Percentiles rank a stretch among this genome's conserved stretches.
These are phyloP conservation scores for Epichloe coenophiala DNA, from an alignment of 2,329 filamentous ascomycete genomes.

Conservation along the genomic window DNA sequence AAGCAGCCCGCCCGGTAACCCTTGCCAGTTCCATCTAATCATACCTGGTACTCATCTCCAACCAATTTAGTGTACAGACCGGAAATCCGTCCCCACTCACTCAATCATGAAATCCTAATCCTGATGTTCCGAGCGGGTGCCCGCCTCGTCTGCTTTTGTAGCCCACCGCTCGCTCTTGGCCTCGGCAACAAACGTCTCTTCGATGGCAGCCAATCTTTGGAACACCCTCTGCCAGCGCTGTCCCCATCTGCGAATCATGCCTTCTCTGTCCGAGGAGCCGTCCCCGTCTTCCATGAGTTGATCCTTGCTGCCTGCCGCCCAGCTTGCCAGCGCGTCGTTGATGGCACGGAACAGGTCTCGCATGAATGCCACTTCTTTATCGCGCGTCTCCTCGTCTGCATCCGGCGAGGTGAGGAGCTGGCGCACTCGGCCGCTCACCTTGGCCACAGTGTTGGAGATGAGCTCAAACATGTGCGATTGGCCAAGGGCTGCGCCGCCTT, in stretches of 20 bases:
- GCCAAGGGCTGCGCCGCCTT: slow-evolving; percentile 59
- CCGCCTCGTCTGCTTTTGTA: neutral
- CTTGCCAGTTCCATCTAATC: neutral
- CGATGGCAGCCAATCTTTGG: slow-evolving; percentile 65
- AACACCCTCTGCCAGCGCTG: slow-evolving; percentile 80
- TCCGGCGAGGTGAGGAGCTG: slow-evolving; percentile 57
- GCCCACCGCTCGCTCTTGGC: slow-evolving; percentile 11
- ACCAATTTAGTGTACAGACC: neutral
- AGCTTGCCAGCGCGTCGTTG: slow-evolving; percentile 60
- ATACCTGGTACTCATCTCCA: neutral
- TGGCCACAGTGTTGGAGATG: slow-evolving; percentile 74
- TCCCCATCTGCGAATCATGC: slow-evolving; percentile 66
- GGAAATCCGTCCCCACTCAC: neutral
- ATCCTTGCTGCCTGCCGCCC: slow-evolving; percentile 62
- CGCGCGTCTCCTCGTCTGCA: slow-evolving; percentile 51
- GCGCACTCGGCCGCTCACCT: slow-evolving; percentile 75
- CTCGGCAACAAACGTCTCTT: slow-evolving; percentile 52
- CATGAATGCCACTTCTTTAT: slow-evolving; percentile 60
- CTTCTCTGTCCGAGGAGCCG: slow-evolving; percentile 42
- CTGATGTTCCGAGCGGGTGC: neutral
- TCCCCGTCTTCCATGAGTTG: slow-evolving; percentile 58
- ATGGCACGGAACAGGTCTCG: slow-evolving; percentile 68
- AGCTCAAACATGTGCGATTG: slow-evolving; percentile 78
- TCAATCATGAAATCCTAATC: neutral
- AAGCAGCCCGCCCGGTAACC: no score